Evolutionary conservation across 441 rosid genomes (phyloP).

Genomic region (Hypseocharis bilobata): DNA sequence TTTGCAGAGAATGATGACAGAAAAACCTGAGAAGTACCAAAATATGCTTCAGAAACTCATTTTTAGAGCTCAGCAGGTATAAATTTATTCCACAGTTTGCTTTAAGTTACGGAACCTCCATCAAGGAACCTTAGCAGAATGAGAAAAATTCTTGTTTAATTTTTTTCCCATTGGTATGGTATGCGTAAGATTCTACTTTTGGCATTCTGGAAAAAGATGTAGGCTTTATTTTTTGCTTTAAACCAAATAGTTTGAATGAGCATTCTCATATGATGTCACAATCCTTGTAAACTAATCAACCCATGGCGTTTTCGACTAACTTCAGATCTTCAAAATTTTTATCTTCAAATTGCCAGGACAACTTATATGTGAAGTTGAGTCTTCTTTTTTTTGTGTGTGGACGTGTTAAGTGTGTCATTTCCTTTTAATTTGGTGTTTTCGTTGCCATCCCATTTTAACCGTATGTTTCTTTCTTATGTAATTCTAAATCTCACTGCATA

Average conservation of each 20-base stretch:
- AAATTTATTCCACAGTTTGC: slow-evolving; percentile 1
- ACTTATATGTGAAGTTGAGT: not conserved
- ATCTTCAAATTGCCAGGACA: not conserved
- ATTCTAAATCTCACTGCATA: too few species aligned
- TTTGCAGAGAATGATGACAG: slow-evolving; percentile 96
- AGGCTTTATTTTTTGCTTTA: too few species aligned
- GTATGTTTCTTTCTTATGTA: not conserved
- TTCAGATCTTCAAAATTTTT: not conserved
- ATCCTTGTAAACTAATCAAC: not conserved
- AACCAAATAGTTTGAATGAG: not conserved
- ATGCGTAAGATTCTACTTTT: not conserved
- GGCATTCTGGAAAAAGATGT: not conserved
- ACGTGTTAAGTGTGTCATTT: not conserved
- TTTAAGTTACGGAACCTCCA: too few species aligned
- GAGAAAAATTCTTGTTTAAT: not conserved
- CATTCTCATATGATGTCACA: not conserved
- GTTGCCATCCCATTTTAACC: not conserved
- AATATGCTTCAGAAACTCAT: slow-evolving; percentile 92
- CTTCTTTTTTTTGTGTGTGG: not conserved
- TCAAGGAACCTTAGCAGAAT: too few species aligned
- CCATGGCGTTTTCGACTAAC: not conserved
- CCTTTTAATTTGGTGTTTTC: not conserved
- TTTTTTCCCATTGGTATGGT: too few species aligned
- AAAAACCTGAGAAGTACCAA: slow-evolving; percentile 86
- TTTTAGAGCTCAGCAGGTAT: slow-evolving; percentile 94